A percentile compares a stretch with the other conserved stretches of the same genome.
Conservation (phyloP, 2,329 filamentous ascomycete genomes). For the Xylariomycetidae sp. region DNA sequence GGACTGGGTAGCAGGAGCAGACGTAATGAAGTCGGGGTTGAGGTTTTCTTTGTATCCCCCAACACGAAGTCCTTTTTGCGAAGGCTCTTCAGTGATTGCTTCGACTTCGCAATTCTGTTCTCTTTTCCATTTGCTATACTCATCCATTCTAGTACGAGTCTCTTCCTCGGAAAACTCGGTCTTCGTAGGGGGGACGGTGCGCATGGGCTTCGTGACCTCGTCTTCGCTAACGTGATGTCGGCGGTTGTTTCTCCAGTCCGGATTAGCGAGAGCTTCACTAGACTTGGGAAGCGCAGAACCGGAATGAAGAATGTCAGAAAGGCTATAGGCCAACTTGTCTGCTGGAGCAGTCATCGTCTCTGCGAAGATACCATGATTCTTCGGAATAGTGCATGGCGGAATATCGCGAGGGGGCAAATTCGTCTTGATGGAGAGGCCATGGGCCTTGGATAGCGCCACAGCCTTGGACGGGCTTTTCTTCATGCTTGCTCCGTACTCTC, state of each 20-base stretch:
- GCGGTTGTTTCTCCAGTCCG: constrained; percentile 19
- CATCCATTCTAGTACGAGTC: no score
- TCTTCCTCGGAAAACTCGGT: constrained; percentile 10
- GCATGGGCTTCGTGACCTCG: constrained; percentile 1
- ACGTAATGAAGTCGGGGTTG: constrained; percentile 22
- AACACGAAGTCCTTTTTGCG: not conserved
- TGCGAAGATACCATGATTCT: constrained; percentile 1
- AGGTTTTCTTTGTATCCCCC: not conserved
- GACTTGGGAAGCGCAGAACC: no score
- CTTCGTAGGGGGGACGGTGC: constrained; percentile 15
- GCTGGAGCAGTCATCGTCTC: not conserved
- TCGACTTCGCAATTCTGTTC: no score
- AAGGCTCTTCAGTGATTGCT: constrained; percentile 10
- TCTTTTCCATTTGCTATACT: no score
- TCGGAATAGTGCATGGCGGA: not conserved
- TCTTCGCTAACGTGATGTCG: constrained; percentile 5
- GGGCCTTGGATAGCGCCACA: constrained; percentile 1
- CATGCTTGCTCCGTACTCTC: no score
- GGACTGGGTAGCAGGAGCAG: constrained; percentile 23
- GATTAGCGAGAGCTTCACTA: constrained; percentile 13
- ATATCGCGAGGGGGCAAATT: not conserved
- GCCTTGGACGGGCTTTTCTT: constrained; percentile 1
- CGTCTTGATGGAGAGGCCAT: constrained; percentile 4
- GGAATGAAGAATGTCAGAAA: constrained; percentile 5
- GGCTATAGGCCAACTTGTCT: no score